These are phyloP conservation scores for Omphalotus guepiniiformis DNA, from an alignment of 768 basidiomycete genomes.

Conservation along the genomic window DNA sequence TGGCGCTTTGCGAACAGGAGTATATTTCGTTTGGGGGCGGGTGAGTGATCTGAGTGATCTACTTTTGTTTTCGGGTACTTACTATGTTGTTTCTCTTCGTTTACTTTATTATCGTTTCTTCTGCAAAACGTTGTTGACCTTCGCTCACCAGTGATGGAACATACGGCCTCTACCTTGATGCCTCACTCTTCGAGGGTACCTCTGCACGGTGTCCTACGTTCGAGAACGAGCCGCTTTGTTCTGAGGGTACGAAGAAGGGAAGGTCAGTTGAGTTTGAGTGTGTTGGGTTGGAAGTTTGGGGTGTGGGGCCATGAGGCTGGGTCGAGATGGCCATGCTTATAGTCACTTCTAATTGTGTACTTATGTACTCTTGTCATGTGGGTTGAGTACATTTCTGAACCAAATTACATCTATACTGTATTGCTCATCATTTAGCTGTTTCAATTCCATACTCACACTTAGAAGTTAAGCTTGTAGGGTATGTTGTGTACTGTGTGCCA, in stretches of 20 bases:
- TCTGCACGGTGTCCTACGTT: constrained; percentile 85
- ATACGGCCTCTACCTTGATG: constrained; percentile 87
- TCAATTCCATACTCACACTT: too few species aligned
- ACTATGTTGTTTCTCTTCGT: constrained; percentile 5
- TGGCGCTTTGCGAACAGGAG: constrained; percentile 76
- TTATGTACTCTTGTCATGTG: too few species aligned
- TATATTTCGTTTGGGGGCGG: constrained; percentile 92
- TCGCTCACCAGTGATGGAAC: constrained; percentile 62
- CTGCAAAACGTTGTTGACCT: not conserved
- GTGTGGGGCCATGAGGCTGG: constrained; percentile 48
- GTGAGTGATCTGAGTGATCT: constrained; percentile 41
- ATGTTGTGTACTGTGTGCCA: too few species aligned
- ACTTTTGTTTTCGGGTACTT: constrained; percentile 1
- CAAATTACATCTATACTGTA: too few species aligned
- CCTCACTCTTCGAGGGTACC: constrained; percentile 75
- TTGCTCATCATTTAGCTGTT: too few species aligned
- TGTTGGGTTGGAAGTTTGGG: constrained; percentile 92
- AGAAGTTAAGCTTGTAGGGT: too few species aligned
- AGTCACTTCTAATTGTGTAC: too few species aligned
- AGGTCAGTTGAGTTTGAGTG: constrained; percentile 77
- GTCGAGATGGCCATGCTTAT: too few species aligned
- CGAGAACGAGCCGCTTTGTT: constrained; percentile 79
- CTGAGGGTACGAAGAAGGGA: constrained; percentile 38
- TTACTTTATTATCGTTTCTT: too few species aligned
- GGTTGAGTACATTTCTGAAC: too few species aligned